These are phyloP conservation scores for Acanthamoeba triangularis DNA, from an alignment of 208 protist species.

Conservation along the genomic window DNA sequence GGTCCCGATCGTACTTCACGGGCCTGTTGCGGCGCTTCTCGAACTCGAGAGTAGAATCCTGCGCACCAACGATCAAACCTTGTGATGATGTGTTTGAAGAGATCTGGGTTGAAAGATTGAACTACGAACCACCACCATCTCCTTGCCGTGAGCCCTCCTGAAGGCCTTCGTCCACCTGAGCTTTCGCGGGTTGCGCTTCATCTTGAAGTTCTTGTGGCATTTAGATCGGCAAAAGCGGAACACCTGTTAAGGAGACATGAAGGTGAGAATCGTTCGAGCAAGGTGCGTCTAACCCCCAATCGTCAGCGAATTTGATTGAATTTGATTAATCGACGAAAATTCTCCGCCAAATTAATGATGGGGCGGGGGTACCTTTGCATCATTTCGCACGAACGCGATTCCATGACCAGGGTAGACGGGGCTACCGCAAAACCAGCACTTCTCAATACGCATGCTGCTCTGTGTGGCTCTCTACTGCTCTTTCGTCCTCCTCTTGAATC, in stretches of 20 bases:
- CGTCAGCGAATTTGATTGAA: not conserved
- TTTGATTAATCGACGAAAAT: conserved; percentile 26
- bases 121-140: conserved; percentile 95
- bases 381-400: conserved; percentile 99
- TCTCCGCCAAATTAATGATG: not conserved
- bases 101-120: not conserved
- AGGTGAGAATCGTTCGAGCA: not conserved
- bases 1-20: conserved; percentile 99
- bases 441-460: conserved; percentile 97
- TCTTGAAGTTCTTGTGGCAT: conserved; percentile 99
- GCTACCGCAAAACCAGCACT: conserved; percentile 98
- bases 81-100: not conserved
- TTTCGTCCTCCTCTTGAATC: conserved; percentile 21
- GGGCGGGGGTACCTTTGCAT: conserved; percentile 92
- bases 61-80: conserved; percentile 25
- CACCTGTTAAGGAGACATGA: conserved; percentile 76
- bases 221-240: conserved; percentile 99
- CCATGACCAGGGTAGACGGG: conserved; percentile 99
- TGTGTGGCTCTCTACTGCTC: not conserved
- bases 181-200: conserved; percentile 99
- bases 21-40: conserved; percentile 98
- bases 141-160: conserved; percentile 98
- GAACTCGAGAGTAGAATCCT: conserved; percentile 99
- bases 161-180: conserved; percentile 99
- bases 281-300: not conserved